Conservation (phyloP, 345 rosid species). For the Arabis alpina region DNA sequence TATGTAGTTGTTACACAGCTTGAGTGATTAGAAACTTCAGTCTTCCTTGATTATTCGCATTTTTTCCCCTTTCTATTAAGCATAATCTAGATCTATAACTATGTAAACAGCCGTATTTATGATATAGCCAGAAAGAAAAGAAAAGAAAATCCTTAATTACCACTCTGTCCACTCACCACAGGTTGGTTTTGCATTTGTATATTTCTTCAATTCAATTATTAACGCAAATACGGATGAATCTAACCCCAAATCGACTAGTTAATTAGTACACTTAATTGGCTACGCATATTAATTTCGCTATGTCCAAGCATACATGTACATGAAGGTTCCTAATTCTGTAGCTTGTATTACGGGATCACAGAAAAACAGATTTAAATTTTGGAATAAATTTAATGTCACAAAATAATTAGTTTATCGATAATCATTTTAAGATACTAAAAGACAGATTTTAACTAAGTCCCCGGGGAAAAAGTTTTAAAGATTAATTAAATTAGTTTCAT, state of each 20-base stretch:
- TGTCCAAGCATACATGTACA: neutral
- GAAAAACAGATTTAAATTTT: neutral
- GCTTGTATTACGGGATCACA: neutral
- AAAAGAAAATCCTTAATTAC: neutral
- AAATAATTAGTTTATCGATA: neutral
- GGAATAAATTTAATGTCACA: neutral
- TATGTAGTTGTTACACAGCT: neutral
- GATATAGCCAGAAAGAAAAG: too few species aligned
- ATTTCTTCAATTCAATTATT: conserved; percentile 4
- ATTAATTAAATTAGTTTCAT: too few species aligned
- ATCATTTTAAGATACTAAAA: too few species aligned
- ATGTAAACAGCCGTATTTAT: too few species aligned
- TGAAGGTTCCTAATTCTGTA: conserved; percentile 10
- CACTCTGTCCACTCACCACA: conserved; percentile 7
- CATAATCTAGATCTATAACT: too few species aligned
- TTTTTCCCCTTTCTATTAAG: too few species aligned
- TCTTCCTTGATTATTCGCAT: neutral
- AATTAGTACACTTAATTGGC: neutral
- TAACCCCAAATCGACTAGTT: too few species aligned
- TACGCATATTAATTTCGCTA: neutral
- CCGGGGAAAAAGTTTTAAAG: too few species aligned
- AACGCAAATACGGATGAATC: conserved; percentile 11
- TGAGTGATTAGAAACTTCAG: neutral
- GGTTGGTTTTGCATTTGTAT: conserved; percentile 17
- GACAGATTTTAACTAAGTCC: too few species aligned